phyloP scores from a whole-genome alignment of 2,329 filamentous ascomycete species.

The Xylaria polymorpha region DNA sequence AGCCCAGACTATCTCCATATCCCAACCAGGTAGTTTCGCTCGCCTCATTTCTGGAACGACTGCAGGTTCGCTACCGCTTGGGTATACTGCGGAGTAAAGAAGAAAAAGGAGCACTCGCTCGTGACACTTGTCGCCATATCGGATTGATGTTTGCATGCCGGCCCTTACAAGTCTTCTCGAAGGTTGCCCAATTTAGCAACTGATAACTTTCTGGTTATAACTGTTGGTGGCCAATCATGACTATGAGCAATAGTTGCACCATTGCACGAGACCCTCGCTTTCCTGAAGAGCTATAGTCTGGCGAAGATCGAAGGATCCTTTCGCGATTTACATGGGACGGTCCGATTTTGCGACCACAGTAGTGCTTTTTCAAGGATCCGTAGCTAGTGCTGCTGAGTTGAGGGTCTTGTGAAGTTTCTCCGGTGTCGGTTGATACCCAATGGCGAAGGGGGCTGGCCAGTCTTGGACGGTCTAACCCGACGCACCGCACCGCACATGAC shows the following conservation, averaged over 20 bases:
- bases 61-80: conserved; percentile 2
- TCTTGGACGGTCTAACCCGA: conserved; percentile 39
- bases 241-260: conserved; percentile 33
- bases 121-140: conserved; percentile 42
- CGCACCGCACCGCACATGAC: conserved; percentile 37
- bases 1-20: background rate
- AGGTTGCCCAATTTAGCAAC: conserved; percentile 34
- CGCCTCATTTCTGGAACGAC: conserved; percentile 27
- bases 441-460: conserved; percentile 34
- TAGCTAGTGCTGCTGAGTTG: conserved; percentile 20
- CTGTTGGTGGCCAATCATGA: conserved; percentile 36
- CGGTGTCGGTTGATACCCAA: conserved; percentile 44
- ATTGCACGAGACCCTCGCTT: conserved; percentile 34
- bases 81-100: background rate
- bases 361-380: conserved; percentile 27
- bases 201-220: conserved; percentile 6
- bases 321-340: conserved; percentile 44
- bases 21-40: conserved; percentile 1
- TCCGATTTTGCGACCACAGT: conserved; percentile 38
- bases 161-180: conserved; percentile 41
- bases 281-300: conserved; percentile 36
- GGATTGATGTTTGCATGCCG: conserved; percentile 41
- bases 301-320: conserved; percentile 34
- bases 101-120: conserved; percentile 36
- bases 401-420: conserved; percentile 41